Conservation (phyloP, 345 rosid species). For the Eucalyptus marginata region DNA sequence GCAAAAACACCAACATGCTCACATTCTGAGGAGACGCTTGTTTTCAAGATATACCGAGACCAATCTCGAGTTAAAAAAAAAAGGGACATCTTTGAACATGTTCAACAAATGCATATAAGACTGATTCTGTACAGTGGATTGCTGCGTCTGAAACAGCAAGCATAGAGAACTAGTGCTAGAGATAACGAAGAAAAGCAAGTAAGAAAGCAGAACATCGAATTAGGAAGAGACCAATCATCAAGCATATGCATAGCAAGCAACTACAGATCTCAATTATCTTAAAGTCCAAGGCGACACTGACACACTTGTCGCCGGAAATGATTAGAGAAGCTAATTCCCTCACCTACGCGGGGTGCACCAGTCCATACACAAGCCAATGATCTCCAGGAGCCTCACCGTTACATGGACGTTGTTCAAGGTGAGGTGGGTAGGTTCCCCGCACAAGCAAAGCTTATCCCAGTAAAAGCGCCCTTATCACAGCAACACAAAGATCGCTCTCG, state of each 20-base stretch:
- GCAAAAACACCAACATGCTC: not conserved
- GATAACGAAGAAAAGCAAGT: not conserved
- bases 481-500: conserved; percentile 32
- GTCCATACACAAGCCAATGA: not conserved
- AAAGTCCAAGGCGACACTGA: not conserved
- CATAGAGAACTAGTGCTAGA: not conserved
- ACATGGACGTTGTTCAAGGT: not conserved
- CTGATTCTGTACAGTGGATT: not conserved
- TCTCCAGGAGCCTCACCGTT: not conserved
- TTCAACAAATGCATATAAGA: not conserved
- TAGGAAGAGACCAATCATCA: not conserved
- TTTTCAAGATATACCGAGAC: not conserved
- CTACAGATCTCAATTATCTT: not conserved
- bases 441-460: conserved; percentile 2
- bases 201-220: not conserved
- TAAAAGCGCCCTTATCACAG: conserved; percentile 38
- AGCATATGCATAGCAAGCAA: not conserved
- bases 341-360: not conserved
- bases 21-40: not conserved
- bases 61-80: not conserved
- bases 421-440: not conserved
- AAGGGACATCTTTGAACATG: not conserved
- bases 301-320: not conserved
- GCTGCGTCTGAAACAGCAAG: not conserved
- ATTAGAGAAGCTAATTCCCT: not conserved